Evolutionary conservation across 169 alveolate genomes (phyloP).

Genomic region (Eimeria praecox): DNA sequence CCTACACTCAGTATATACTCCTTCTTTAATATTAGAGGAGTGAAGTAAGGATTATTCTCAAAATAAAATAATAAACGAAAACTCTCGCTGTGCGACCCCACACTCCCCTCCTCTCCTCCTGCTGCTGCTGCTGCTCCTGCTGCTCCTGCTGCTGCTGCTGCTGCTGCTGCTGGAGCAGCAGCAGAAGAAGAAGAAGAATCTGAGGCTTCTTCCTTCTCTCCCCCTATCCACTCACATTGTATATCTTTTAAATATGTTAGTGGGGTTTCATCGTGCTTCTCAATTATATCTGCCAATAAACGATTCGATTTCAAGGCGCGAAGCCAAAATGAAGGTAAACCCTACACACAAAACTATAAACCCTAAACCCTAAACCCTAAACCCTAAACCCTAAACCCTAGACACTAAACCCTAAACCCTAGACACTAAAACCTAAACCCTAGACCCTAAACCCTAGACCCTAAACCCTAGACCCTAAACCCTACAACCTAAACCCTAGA

Average conservation of each 20-base stretch:
- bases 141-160: too few relatives aligned
- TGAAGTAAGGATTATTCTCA: constrained; percentile 84
- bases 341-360: constrained; percentile 9
- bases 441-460: too few relatives aligned
- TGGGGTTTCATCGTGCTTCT: constrained; percentile 83
- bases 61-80: constrained; percentile 83
- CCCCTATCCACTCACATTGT: constrained; percentile 80
- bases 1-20: constrained; percentile 75
- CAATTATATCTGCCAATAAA: constrained; percentile 83
- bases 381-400: neutral
- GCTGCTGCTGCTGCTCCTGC: too few relatives aligned
- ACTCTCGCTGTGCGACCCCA: constrained; percentile 81
- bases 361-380: neutral
- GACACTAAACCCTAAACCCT: neutral
- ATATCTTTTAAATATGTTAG: constrained; percentile 79
- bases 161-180: too few relatives aligned
- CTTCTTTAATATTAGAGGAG: constrained; percentile 79
- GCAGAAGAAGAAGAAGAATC: too few relatives aligned
- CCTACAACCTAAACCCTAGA: neutral
- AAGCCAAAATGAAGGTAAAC: constrained; percentile 85
- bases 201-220: neutral
- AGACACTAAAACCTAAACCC: neutral
- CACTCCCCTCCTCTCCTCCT: neutral
- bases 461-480: too few relatives aligned
- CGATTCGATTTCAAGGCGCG: constrained; percentile 82